These are phyloP conservation scores for Atalantia buxifolia DNA, from an alignment of 345 rosid species.

Conservation along the genomic window DNA sequence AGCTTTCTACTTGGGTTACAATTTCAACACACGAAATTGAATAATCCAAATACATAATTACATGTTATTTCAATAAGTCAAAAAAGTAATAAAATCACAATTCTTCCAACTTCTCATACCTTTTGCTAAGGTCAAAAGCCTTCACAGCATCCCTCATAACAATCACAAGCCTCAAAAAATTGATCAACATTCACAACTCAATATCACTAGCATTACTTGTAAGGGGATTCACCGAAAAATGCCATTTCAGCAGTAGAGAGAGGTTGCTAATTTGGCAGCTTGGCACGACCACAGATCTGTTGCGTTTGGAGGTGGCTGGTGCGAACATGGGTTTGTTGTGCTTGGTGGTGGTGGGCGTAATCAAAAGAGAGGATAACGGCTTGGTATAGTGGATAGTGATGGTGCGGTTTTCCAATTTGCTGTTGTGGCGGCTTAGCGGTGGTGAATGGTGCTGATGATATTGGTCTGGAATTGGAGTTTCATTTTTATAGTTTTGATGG, in stretches of 20 bases:
- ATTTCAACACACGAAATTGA: not conserved
- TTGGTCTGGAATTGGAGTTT: too few relatives aligned
- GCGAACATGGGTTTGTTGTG: too few relatives aligned
- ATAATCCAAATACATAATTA: constrained; percentile 4
- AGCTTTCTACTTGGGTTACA: not conserved
- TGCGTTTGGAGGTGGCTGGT: too few relatives aligned
- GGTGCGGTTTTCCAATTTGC: too few relatives aligned
- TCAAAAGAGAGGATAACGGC: too few relatives aligned
- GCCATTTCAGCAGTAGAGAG: constrained; percentile 28
- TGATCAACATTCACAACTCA: constrained; percentile 48
- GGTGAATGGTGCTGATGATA: too few relatives aligned
- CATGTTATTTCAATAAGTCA: not conserved
- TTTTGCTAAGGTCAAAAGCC: constrained; percentile 18
- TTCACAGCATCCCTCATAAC: constrained; percentile 63
- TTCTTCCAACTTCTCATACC: not conserved
- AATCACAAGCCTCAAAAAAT: constrained; percentile 45
- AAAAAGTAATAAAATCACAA: not conserved
- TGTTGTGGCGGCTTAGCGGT: too few relatives aligned
- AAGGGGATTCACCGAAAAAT: constrained; percentile 57
- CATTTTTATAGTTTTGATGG: too few relatives aligned
- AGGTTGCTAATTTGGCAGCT: too few relatives aligned
- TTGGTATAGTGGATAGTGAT: too few relatives aligned
- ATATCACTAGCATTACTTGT: constrained; percentile 46
- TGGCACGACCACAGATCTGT: too few relatives aligned
- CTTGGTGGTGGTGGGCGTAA: too few relatives aligned